These are phyloP conservation scores for Phytophthora pini DNA, from an alignment of 352 stramenopile species.

Conservation along the genomic window DNA sequence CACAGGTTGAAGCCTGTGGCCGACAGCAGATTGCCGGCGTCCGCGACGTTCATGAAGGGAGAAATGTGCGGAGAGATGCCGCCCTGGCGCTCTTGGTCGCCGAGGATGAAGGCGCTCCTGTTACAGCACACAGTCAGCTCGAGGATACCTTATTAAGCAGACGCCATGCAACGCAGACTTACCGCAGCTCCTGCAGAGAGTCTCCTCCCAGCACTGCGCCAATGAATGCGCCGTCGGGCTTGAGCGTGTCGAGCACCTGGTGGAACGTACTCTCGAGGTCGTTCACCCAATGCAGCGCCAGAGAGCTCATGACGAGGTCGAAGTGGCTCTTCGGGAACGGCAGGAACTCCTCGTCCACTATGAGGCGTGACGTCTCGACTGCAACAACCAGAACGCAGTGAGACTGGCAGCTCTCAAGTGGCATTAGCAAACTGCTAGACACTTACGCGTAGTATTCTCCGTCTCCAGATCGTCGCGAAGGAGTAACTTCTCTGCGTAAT, in stretches of 20 bases:
- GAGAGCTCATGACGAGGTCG: slow-evolving; percentile 95
- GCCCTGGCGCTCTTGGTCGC: slow-evolving; percentile 95
- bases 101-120: slow-evolving; percentile 93
- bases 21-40: slow-evolving; percentile 94
- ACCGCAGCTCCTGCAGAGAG: slow-evolving; percentile 95
- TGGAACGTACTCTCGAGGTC: slow-evolving; percentile 91
- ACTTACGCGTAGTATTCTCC: slow-evolving; percentile 31
- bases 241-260: slow-evolving; percentile 87
- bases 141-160: slow-evolving; percentile 6
- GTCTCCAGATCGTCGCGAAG: slow-evolving; percentile 59
- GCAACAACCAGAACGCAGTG: slow-evolving; percentile 3
- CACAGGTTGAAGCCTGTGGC: slow-evolving; percentile 94
- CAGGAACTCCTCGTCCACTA: slow-evolving; percentile 93
- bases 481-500: slow-evolving; percentile 65
- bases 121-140: not conserved
- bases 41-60: slow-evolving; percentile 95
- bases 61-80: slow-evolving; percentile 96
- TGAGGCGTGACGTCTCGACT: slow-evolving; percentile 80
- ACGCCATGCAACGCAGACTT: slow-evolving; percentile 5
- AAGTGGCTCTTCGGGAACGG: slow-evolving; percentile 96
- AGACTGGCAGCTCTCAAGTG: not conserved
- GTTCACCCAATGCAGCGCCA: slow-evolving; percentile 98
- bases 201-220: slow-evolving; percentile 95
- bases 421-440: not conserved
- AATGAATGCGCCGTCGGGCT: slow-evolving; percentile 97